Evolutionary conservation across 345 rosid genomes (phyloP).

Genomic region (Noccaea caerulescens): DNA sequence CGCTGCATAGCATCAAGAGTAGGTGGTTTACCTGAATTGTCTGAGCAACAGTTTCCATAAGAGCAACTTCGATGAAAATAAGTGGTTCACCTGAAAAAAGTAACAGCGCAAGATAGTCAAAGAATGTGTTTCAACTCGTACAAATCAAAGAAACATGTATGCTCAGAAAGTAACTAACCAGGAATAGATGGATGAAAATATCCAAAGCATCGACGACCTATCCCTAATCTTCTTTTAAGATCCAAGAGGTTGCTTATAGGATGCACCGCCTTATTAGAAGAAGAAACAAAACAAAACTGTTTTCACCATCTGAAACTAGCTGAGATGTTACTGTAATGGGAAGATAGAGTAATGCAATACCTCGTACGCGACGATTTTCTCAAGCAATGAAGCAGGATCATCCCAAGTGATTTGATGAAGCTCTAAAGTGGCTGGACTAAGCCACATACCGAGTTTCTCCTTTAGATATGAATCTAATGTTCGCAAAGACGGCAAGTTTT

Average conservation of each 20-base stretch:
- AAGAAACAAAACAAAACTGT: not conserved
- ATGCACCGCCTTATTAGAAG: conserved; percentile 76
- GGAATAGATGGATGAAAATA: conserved; percentile 92
- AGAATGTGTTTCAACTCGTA: not conserved
- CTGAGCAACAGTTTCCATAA: conserved; percentile 71
- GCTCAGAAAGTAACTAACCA: conserved; percentile 50
- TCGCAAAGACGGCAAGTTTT: conserved; percentile 65
- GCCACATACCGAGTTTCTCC: conserved; percentile 92
- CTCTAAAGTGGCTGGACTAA: conserved; percentile 87
- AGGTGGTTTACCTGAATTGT: conserved; percentile 69
- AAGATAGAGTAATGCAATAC: conserved; percentile 45
- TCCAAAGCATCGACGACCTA: conserved; percentile 89
- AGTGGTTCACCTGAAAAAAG: conserved; percentile 83
- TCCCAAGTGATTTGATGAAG: conserved; percentile 94
- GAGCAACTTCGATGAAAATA: conserved; percentile 97
- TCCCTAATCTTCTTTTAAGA: conserved; percentile 87
- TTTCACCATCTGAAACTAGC: not conserved
- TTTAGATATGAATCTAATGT: conserved; percentile 75
- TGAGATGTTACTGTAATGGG: not conserved
- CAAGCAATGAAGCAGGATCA: conserved; percentile 91
- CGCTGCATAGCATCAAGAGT: not conserved
- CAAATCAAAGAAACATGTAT: conserved; percentile 6
- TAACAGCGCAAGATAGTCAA: not conserved
- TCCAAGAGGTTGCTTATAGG: conserved; percentile 92
- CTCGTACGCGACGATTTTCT: conserved; percentile 93